Evolutionary conservation across 2,329 filamentous ascomycete genomes (phyloP), one percentile per base, ranked within the genome.

Genomic region (Clarireedia sp.): DNA sequence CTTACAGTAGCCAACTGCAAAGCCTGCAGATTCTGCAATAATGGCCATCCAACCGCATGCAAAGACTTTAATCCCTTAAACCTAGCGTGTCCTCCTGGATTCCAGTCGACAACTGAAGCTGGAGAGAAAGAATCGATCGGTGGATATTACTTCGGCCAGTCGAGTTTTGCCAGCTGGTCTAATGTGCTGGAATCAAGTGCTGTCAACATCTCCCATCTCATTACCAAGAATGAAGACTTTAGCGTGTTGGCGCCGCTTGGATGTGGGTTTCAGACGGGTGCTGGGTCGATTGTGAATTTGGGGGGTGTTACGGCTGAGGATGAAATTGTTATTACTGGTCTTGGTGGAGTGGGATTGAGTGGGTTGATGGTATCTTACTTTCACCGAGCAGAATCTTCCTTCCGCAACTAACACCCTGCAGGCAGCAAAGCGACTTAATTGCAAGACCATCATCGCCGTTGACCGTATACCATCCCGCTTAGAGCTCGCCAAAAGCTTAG

Each of bases 71-170:
- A 9, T n/a, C 4, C 44, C 7, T n/a, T 46, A 24, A 46, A 46
- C 16, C 23, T 8, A 5, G 16, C 5, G 24, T 16, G 7, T 9
- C 44, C 44, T n/a, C 24, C 24, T 14, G 44, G 44, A n/a, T 55
- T 38, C 2, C 8, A 7, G 38, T 2, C 40, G 5, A 56, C 50
- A 9, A 14, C 9, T 33, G 29, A 33, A 5, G 41, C 29, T 16
- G 16, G 12, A 10, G 51, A 33, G 2, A 17, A 46, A 24, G 29
- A 43, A 24, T 14, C 24, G 19, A 33, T 44, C 23, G 24, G 17
- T 3, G 48, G 49, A 12, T 38, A 37, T 19, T 72, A 69, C 62
- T 72, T 74, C 55, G 72, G 71, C 1, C 71, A 73, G 51, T 67
- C 63, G 16, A 67, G 63, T n/a, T 73, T 73, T 55, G 63, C 67